phyloP scores from a whole-genome alignment of 2,329 filamentous ascomycete genomes.

The Fusarium paranaense region DNA sequence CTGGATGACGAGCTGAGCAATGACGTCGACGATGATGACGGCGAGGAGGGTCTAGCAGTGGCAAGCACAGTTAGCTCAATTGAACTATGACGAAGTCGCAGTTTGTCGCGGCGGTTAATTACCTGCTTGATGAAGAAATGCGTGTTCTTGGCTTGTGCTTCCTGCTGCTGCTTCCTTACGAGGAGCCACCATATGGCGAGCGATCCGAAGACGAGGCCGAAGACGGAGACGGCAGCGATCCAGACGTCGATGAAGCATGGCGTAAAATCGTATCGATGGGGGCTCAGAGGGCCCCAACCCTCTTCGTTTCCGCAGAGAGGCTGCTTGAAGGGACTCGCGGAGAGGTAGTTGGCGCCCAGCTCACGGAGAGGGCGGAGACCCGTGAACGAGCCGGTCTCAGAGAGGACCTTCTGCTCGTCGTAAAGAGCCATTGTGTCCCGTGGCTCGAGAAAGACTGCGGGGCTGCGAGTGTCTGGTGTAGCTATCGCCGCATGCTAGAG shows the following conservation, averaged over 20 bases:
- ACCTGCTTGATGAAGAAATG: slow-evolving; percentile 96
- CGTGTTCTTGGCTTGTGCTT: slow-evolving; percentile 82
- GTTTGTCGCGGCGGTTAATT: slow-evolving; percentile 28
- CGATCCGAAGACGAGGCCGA: slow-evolving; percentile 81
- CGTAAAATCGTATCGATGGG: slow-evolving; percentile 90
- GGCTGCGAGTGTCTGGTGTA: slow-evolving; percentile 57
- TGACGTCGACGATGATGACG: slow-evolving; percentile 74
- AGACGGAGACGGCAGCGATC: slow-evolving; percentile 81
- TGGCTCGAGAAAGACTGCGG: slow-evolving; percentile 9
- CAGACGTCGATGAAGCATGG: slow-evolving; percentile 97
- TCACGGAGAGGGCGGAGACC: slow-evolving; percentile 64
- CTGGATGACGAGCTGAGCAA: slow-evolving; percentile 80
- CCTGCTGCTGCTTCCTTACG: slow-evolving; percentile 70
- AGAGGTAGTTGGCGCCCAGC: slow-evolving; percentile 72
- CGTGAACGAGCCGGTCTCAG: slow-evolving; percentile 70
- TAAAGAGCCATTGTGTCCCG: slow-evolving; percentile 46
- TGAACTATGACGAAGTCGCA: slow-evolving; percentile 4
- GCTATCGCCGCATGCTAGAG: slow-evolving; percentile 51
- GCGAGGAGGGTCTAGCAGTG: slow-evolving; percentile 66
- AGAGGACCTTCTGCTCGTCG: slow-evolving; percentile 59
- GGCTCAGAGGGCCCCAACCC: slow-evolving; percentile 95
- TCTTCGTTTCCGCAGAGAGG: slow-evolving; percentile 89
- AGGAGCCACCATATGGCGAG: slow-evolving; percentile 85
- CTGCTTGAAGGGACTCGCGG: slow-evolving; percentile 66
- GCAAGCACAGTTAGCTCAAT: slow-evolving; percentile 17